Evolutionary conservation across 192 early-diverging fungal genomes (phyloP), one percentile per base, ranked within the genome.

Genomic region (Fimicolochytrium jonesii): DNA sequence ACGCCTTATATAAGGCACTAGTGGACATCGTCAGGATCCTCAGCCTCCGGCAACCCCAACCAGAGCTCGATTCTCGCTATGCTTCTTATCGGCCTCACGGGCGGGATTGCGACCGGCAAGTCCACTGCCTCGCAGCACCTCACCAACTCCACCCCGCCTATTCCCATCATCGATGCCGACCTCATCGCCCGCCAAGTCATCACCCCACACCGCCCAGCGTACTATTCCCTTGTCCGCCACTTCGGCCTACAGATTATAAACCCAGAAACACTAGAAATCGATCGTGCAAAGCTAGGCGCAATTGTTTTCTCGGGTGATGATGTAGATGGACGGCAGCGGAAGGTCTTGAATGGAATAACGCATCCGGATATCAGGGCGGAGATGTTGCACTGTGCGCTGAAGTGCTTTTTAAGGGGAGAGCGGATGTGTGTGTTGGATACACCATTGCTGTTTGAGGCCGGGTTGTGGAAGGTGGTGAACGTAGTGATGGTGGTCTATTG

Each of bases 161-260:
- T 91, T 18, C 88, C 94, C 5, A 76, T 99, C 39, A 84, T 99
- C 28, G 96, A 99, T 61, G 91, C 92, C 15, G 96, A 97, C 71
- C 59, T 80, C 13, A 87, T 99, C 52, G 96, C 96, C 1, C 85
- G 90, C 9, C 65, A 95, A 26, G 79, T 96, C 13, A 88, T 98
- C 26, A 77, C 81, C 43, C 92, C 91, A 0, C 87, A 88, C 7
- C 75, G 80, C 32, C 76, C 81, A 5, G 88, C 87, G 11, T 90
- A 90, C 70, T 70, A 80, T 25, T 64, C 78, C 20, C 85, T 97
- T 34, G 75, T 94, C 11, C 54, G 79, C 15, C 74, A 85, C 32
- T 97, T 99, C 71, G 94, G 95, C 9, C 29, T 45, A 18, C 20
- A n/a, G 25, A 74, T 91, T 5, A 71, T 95, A 9, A 59, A 78